Evolutionary conservation across 805 yeast species (phyloP), one percentile per base, ranked within the genome.

Genomic region (Yarrowia hollandica): DNA sequence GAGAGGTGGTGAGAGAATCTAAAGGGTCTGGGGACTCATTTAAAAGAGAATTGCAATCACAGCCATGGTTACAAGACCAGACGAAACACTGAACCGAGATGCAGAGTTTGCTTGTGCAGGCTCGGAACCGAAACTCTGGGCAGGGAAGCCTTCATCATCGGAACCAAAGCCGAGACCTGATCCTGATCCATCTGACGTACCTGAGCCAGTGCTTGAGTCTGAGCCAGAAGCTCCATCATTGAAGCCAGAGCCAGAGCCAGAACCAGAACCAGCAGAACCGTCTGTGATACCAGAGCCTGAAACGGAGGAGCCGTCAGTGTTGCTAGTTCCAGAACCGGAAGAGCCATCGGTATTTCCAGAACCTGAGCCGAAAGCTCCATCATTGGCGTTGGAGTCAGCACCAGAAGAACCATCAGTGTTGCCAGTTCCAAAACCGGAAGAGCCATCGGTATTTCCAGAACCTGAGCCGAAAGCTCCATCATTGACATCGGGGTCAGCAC

Each of bases 21-120:
- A 39, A n/a, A n/a, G n/a, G n/a, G n/a, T n/a, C n/a, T n/a, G n/a
- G n/a, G n/a, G n/a, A n/a, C n/a, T n/a, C n/a, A n/a, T n/a, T n/a
- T n/a, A n/a, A 22, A 41, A 18, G 48, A 41, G 23, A 22, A 41
- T 22, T 31, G 48, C 48, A 11, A 41, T 22, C 14, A 41, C 2
- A 5, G 22, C 48, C 7, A 26, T 14, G 18, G 48, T 9, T 31
- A 41, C 15, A 5, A 41, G 48, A 4, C 48, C 26, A 7, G 48
- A 31, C 6, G 48, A 33, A 1, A 41, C 33, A 12, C 22, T 18
- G 48, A 22, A 41, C 4, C 48, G 48, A 4, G 33, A 26, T 4
- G 33, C 48, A 3, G 48, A 26, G 48, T 41, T 41, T 15, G 33
- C 48, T 10, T 41, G 48, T 11, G 48, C 48, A 4, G 33, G 23